These are phyloP conservation scores for Ceratocystis harringtonii DNA, from an alignment of 2,329 filamentous ascomycete species.

Conservation along the genomic window DNA sequence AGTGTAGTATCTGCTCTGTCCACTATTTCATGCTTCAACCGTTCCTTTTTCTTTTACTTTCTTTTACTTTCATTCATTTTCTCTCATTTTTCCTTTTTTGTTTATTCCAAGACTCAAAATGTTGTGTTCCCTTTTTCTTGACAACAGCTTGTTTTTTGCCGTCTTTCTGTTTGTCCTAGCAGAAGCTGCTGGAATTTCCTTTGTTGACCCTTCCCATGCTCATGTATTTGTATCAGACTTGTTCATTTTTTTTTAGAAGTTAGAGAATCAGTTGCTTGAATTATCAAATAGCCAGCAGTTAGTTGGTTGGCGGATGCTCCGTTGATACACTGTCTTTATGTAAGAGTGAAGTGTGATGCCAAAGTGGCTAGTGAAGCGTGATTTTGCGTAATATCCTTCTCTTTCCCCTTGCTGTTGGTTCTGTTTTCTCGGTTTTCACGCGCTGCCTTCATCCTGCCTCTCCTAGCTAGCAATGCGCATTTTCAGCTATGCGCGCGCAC, in stretches of 20 bases:
- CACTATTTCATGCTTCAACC: neutral
- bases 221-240: constrained; percentile 3
- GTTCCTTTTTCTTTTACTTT: neutral
- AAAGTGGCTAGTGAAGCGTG: neutral
- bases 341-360: neutral
- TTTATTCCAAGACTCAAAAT: neutral
- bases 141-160: neutral
- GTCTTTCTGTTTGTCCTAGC: neutral
- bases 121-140: neutral
- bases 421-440: neutral
- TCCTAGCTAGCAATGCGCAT: neutral
- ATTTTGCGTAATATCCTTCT: neutral
- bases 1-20: neutral
- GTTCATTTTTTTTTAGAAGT: constrained; percentile 2
- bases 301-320: no score
- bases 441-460: neutral
- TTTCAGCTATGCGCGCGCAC: neutral
- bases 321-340: no score
- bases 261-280: neutral
- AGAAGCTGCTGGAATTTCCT: no score
- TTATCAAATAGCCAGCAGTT: neutral
- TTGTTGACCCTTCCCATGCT: neutral
- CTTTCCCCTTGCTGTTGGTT: neutral
- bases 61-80: neutral
- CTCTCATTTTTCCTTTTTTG: neutral